Evolutionary conservation across 1,284 basidiomycete genomes (phyloP), one percentile per base, ranked within the genome.

Genomic region (Leccinum pachyderme): DNA sequence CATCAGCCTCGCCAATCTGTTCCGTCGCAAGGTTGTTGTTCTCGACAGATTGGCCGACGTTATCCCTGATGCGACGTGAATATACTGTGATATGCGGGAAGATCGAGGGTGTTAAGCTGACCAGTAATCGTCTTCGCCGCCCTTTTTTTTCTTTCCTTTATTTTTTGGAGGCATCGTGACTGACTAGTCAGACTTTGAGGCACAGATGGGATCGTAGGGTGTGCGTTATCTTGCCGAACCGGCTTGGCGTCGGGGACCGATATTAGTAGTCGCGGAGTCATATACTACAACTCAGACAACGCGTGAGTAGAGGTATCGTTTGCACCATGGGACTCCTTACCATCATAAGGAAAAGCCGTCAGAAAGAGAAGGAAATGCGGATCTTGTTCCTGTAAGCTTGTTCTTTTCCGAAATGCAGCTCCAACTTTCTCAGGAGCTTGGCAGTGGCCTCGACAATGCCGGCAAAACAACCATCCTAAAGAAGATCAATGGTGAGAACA

Each of bases 391-490:
- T 99, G 92, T 95, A 70, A 61, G 86, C 47, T 47, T 47, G 50
- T 39, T 53, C 39, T 49, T 28, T 53, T 55, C 48, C 39, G 24
- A 22, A 44, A 44, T 55, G 29, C 22, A 33, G 39, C 22, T 56
- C 51, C 47, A 49, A 24, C 48, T 59, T 63, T 57, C 55, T 60
- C 59, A 61, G 55, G 51, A 35, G 43, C 35, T 54, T 45, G 47
- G 49, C 70, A 97, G 95, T 49, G 96, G 97, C n/a, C 84, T 99
- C 13, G 97, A 99, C 74, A 99, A 99, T 71, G 95, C 95, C 1
- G 97, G 97, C 51, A 99, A 99, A 78, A 98, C 97, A 3, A 99
- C 96, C 1, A 98, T 99, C 61, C 74, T 99, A 58, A 98, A 98
- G 77, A 92, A 91, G 71, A 80, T 99, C 57, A 95, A 93, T 59